Base-by-base conservation (phyloP, 2,329 filamentous ascomycete species). In the Colletotrichum lindemuthianum region DNA sequence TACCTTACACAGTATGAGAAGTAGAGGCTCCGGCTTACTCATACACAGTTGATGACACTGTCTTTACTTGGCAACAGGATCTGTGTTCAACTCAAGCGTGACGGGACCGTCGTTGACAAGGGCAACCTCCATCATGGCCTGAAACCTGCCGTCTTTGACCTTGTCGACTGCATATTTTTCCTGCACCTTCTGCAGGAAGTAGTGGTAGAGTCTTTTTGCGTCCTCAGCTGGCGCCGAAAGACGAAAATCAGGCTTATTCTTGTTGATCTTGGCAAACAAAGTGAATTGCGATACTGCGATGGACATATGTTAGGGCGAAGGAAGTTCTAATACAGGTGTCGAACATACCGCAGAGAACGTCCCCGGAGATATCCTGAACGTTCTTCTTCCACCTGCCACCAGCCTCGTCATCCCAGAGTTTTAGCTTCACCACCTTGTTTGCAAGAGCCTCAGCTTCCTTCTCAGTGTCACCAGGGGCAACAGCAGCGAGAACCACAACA, bases 111-210 rank as follows among this genome's bases (percentile, higher is more conserved):
- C 95, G 70, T 98, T 98, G 53, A 97, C 89, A 36, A 97, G 79
- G 52, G 92, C 91, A 63, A 99, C 95, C 73, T 98, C 91, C 96
- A 99, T 99, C 94, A 97, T 97, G 53, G 96, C 96, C 74, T 97
- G 95, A 76, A 99, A 99, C 36, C 95, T 88, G n/a, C 96, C 96
- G 75, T 99, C 90, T 75, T 97, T 93, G 63, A 99, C 94, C 68
- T 85, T 89, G 8, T 93, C 91, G 7, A 86, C 77, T 6, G 81
- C 77, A 75, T 98, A 97, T 3, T 88, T 84, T 58, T 89, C 83
- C 70, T 89, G 86, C 45, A 98, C 88, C 70, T 91, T 92, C 54
- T 86, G 80, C 70, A 94, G 88, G 79, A 99, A 98, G 73, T 90
- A 84, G 59, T 94, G 87, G 75, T 98, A 99, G 7, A 98, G 83